Evolutionary conservation across 805 yeast species (phyloP).

Genomic region (Candida endomychidarum): DNA sequence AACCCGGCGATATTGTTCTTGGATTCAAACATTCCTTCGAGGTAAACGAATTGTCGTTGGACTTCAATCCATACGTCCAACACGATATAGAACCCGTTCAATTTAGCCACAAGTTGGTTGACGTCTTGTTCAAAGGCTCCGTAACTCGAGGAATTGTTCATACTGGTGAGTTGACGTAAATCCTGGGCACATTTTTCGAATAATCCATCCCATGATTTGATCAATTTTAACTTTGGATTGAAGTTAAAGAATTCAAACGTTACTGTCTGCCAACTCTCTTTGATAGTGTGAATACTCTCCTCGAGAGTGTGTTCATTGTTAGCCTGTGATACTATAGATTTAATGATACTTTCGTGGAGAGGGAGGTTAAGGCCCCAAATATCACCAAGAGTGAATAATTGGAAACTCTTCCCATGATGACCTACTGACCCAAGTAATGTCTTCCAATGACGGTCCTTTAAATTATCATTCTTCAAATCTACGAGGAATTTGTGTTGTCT

Average conservation of each 20-base stretch:
- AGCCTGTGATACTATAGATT: slow-evolving; percentile 58
- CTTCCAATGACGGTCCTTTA: slow-evolving; percentile 71
- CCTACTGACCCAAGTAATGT: slow-evolving; percentile 38
- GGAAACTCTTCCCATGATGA: slow-evolving; percentile 19
- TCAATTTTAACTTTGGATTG: slow-evolving; percentile 51
- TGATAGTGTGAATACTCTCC: slow-evolving; percentile 50
- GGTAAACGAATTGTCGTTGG: slow-evolving; percentile 86
- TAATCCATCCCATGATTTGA: slow-evolving; percentile 66
- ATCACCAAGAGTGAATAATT: slow-evolving; percentile 50
- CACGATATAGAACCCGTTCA: slow-evolving; percentile 51
- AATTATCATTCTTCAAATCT: slow-evolving; percentile 53
- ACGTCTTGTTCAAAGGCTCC: slow-evolving; percentile 60
- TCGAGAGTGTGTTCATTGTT: slow-evolving; percentile 70
- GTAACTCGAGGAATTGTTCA: slow-evolving; percentile 68
- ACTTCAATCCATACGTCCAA: slow-evolving; percentile 77
- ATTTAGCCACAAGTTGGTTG: slow-evolving; percentile 50
- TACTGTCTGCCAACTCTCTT: slow-evolving; percentile 53
- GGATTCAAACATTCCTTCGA: slow-evolving; percentile 72
- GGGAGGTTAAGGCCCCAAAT: slow-evolving; percentile 58
- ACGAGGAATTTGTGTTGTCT: slow-evolving; percentile 38
- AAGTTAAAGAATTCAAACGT: slow-evolving; percentile 55
- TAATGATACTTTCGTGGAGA: slow-evolving; percentile 46
- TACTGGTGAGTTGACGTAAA: slow-evolving; percentile 59
- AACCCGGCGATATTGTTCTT: slow-evolving; percentile 56
- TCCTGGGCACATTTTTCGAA: slow-evolving; percentile 61